Evolutionary conservation across 257 asterid species (phyloP), one percentile per base, ranked within the genome.

Genomic region (Parsonsia alboflavescens): DNA sequence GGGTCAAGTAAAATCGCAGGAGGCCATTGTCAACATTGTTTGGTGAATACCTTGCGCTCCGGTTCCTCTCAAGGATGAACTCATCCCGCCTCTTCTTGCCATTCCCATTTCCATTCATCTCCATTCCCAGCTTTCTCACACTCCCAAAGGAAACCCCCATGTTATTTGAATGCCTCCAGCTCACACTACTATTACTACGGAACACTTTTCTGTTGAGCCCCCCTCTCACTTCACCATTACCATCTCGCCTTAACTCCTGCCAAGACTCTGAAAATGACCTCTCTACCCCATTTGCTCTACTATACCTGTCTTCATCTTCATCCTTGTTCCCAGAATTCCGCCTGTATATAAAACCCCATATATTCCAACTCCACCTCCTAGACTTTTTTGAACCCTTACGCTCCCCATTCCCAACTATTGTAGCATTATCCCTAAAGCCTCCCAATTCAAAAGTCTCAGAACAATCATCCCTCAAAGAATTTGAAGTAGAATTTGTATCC

Each of bases 41-140:
- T 0, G 97, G 96, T 5, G 95, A 91, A 80, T 88, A 88, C 78
- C 93, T 84, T 2, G 89, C 97, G 52, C 96, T 93, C 74, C 93
- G 78, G 72, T 93, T 93, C 82, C 86, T 89, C 85, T 91, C 98
- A 88, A 91, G 75, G 80, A 86, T 88, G 45, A 82, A 84, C 74
- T 86, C 97, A 10, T 85, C 91, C 72, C 80, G 84, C 82, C 71
- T 87, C 89, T 84, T 82, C 73, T 76, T 88, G 71, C 85, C 90
- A 79, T 85, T 65, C 54, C 85, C 89, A 24, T 30, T 26, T 36
- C 68, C 80, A 71, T 83, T 86, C 83, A 78, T 79, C 64, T 93
- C 96, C 76, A 72, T 83, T 33, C 72, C 75, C 6, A 93, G 78
- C 75, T 84, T 88, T 81, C 91, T 87, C 45, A 71, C 85, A 81